Percentiles rank a stretch among this genome's conserved stretches.
Evolutionary conservation across 495 filamentous ascomycete species (phyloP).

Genomic region (Hyaloscypha bicolor): DNA sequence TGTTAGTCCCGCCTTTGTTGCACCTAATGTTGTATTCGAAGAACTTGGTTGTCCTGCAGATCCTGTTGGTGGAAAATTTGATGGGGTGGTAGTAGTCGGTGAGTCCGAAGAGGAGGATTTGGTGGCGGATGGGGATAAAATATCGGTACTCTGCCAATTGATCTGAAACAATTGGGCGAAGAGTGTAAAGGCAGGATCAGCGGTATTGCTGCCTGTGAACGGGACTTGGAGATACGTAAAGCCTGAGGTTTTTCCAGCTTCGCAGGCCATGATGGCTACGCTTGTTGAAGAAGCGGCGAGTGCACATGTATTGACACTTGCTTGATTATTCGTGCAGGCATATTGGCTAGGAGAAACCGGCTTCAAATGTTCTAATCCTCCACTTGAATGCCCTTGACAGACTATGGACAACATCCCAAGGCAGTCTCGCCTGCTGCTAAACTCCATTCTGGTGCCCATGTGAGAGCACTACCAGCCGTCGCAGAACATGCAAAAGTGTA

Average conservation of each 20-base stretch:
- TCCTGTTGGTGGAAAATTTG: not conserved
- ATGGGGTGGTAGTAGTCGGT: too few relatives aligned
- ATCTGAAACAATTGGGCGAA: constrained; percentile 18
- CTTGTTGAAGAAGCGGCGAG: not conserved
- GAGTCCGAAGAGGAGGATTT: too few relatives aligned
- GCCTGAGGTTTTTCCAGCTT: not conserved
- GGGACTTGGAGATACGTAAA: constrained; percentile 1
- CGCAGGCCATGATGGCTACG: constrained; percentile 2
- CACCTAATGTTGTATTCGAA: too few relatives aligned
- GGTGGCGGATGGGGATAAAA: too few relatives aligned
- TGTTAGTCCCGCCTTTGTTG: not conserved
- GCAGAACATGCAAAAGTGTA: constrained; percentile 1
- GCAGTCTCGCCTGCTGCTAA: constrained; percentile 2
- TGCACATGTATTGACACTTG: constrained; percentile 11
- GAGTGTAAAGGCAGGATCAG: not conserved
- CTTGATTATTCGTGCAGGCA: constrained; percentile 9
- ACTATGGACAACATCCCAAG: constrained; percentile 1
- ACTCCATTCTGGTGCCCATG: not conserved
- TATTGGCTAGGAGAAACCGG: not conserved
- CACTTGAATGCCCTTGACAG: not conserved
- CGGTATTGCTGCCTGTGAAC: not conserved
- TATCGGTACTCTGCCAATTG: constrained; percentile 13
- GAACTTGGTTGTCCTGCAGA: not conserved
- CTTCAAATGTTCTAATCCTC: not conserved
- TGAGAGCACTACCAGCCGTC: not conserved